Evolutionary conservation across 371 early-diverging fungal species (phyloP).

Genomic region (Batkoa obscura): DNA sequence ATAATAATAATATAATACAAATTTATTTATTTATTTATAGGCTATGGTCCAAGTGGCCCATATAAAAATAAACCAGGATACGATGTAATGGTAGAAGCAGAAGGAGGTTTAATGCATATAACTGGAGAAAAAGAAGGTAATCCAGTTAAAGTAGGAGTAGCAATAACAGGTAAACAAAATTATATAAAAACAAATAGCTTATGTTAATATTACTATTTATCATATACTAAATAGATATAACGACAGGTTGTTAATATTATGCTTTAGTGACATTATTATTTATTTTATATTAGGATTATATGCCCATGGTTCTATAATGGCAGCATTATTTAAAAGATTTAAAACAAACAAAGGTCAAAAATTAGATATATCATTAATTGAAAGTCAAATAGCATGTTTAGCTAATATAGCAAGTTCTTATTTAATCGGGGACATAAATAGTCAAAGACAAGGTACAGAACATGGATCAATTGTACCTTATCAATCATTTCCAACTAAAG

Average conservation of each 20-base stretch:
- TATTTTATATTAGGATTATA: slow-evolving; percentile 48
- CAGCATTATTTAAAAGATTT: slow-evolving; percentile 52
- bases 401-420: slow-evolving; percentile 78
- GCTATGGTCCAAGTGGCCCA: slow-evolving; percentile 80
- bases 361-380: slow-evolving; percentile 67
- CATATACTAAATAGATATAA: background rate
- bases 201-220: too few species aligned
- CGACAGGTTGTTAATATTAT: background rate
- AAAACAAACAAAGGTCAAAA: slow-evolving; percentile 52
- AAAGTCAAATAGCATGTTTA: slow-evolving; percentile 67
- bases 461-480: slow-evolving; percentile 88
- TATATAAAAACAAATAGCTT: background rate
- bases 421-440: slow-evolving; percentile 61
- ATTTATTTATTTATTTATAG: too few species aligned
- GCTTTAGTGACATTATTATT: background rate
- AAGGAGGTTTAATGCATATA: slow-evolving; percentile 87
- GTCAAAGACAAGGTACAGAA: slow-evolving; percentile 63
- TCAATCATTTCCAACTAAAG: slow-evolving; percentile 63
- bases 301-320: slow-evolving; percentile 72
- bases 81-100: slow-evolving; percentile 87
- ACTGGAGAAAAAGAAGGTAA: slow-evolving; percentile 65
- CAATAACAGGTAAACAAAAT: slow-evolving; percentile 47
- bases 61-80: slow-evolving; percentile 64
- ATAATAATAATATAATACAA: too few species aligned
- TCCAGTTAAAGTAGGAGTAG: slow-evolving; percentile 90